These are phyloP conservation scores for Trichoderma sp. DNA, from an alignment of 2,329 filamentous ascomycete genomes.

Conservation along the genomic window DNA sequence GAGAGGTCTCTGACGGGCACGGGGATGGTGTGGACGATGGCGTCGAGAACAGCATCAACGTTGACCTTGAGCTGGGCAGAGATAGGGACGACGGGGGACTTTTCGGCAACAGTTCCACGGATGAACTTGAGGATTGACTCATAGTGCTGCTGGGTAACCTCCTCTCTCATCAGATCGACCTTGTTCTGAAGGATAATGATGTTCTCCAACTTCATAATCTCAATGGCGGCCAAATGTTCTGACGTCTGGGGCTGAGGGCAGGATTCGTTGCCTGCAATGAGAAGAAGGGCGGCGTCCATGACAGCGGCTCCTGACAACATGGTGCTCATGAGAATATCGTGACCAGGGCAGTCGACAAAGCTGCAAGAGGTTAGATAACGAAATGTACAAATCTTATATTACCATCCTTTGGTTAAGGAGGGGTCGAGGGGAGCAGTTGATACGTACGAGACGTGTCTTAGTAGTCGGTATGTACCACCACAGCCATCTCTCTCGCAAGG, in stretches of 20 bases:
- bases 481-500: constrained; percentile 94
- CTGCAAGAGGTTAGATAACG: constrained; percentile 44
- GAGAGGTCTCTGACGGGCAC: constrained; percentile 89
- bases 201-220: constrained; percentile 99
- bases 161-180: constrained; percentile 97
- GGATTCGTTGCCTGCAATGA: constrained; percentile 97
- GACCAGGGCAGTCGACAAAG: constrained; percentile 97
- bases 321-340: constrained; percentile 99
- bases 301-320: constrained; percentile 99
- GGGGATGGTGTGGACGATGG: constrained; percentile 92
- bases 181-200: constrained; percentile 99
- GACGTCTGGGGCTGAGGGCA: constrained; percentile 98
- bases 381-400: not conserved
- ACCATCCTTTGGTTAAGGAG: not conserved
- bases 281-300: constrained; percentile 96
- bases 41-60: constrained; percentile 96
- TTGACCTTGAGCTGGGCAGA: constrained; percentile 99
- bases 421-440: not conserved
- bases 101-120: constrained; percentile 92
- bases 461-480: constrained; percentile 78
- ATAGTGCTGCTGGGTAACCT: constrained; percentile 90
- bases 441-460: constrained; percentile 89
- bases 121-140: constrained; percentile 99
- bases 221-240: constrained; percentile 97
- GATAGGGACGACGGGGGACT: constrained; percentile 94